These are phyloP conservation scores for Capsicum baccatum DNA, from an alignment of 257 asterid species.

Conservation along the genomic window DNA sequence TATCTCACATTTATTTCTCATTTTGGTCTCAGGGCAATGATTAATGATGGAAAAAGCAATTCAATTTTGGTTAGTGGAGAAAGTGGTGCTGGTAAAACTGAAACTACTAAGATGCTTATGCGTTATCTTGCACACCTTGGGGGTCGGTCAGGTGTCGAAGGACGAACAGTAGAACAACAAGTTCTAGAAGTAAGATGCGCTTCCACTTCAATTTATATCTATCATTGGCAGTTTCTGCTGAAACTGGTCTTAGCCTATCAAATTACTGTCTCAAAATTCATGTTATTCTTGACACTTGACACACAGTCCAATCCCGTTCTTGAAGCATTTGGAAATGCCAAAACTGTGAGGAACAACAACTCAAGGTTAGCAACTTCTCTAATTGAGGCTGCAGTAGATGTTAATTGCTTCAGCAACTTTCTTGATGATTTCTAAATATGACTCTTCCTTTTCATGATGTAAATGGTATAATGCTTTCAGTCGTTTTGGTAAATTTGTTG, in stretches of 20 bases:
- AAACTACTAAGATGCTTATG: slow-evolving; percentile 98
- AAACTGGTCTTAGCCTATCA: not conserved
- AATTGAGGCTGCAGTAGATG: not conserved
- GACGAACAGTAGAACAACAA: slow-evolving; percentile 98
- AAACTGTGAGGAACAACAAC: slow-evolving; percentile 92
- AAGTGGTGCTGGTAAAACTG: slow-evolving; percentile 99
- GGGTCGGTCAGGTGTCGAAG: slow-evolving; percentile 98
- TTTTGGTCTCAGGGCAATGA: slow-evolving; percentile 76
- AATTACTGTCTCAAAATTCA: slow-evolving; percentile 25
- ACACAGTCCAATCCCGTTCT: slow-evolving; percentile 96
- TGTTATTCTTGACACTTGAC: slow-evolving; percentile 36
- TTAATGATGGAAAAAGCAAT: slow-evolving; percentile 93
- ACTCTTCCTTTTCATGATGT: slow-evolving; percentile 19
- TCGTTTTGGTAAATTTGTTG: slow-evolving; percentile 99
- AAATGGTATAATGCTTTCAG: slow-evolving; percentile 50
- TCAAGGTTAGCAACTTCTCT: slow-evolving; percentile 68
- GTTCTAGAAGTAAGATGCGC: slow-evolving; percentile 83
- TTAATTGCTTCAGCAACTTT: slow-evolving; percentile 16
- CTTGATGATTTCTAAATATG: not conserved
- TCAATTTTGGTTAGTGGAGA: slow-evolving; percentile 99
- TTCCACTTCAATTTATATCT: slow-evolving; percentile 26
- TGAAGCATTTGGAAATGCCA: slow-evolving; percentile 99
- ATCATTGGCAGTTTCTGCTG: slow-evolving; percentile 12
- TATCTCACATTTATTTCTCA: slow-evolving; percentile 32
- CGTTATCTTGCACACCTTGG: slow-evolving; percentile 96